Evolutionary conservation across 192 early-diverging fungal genomes (phyloP).

Genomic region (Pilaira anomala): DNA sequence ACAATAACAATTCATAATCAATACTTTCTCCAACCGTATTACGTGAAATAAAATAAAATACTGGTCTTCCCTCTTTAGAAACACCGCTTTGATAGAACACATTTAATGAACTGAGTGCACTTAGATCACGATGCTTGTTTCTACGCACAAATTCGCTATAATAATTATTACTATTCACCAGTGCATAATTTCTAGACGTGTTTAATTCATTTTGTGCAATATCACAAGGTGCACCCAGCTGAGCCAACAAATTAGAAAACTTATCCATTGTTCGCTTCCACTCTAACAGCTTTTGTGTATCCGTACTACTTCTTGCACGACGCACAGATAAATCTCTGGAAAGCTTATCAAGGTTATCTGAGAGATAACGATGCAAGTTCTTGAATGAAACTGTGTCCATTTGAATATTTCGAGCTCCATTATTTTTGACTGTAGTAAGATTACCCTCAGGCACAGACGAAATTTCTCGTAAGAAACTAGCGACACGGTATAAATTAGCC

Average conservation of each 20-base stretch:
- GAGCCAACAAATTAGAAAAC: conserved; percentile 74
- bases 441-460: conserved; percentile 33
- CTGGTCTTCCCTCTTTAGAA: conserved; percentile 65
- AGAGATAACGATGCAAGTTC: conserved; percentile 57
- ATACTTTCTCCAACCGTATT: conserved; percentile 65
- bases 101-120: conserved; percentile 57
- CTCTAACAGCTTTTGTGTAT: conserved; percentile 18
- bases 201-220: conserved; percentile 32
- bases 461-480: conserved; percentile 75
- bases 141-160: conserved; percentile 65
- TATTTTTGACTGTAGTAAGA: background rate
- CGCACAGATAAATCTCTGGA: conserved; percentile 56
- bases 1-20: conserved; percentile 80
- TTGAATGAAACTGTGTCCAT: conserved; percentile 17
- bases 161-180: conserved; percentile 32
- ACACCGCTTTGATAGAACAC: conserved; percentile 77
- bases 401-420: background rate
- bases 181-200: conserved; percentile 26
- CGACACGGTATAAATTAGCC: conserved; percentile 74
- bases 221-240: conserved; percentile 79
- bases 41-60: conserved; percentile 81
- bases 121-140: conserved; percentile 57
- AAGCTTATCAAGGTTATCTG: conserved; percentile 66
- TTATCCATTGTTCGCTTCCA: conserved; percentile 64
- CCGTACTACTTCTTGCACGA: conserved; percentile 36